Evolutionary conservation across 2,329 filamentous ascomycete species (phyloP), one percentile per base, ranked within the genome.

Genomic region (Colletotrichum sp.): DNA sequence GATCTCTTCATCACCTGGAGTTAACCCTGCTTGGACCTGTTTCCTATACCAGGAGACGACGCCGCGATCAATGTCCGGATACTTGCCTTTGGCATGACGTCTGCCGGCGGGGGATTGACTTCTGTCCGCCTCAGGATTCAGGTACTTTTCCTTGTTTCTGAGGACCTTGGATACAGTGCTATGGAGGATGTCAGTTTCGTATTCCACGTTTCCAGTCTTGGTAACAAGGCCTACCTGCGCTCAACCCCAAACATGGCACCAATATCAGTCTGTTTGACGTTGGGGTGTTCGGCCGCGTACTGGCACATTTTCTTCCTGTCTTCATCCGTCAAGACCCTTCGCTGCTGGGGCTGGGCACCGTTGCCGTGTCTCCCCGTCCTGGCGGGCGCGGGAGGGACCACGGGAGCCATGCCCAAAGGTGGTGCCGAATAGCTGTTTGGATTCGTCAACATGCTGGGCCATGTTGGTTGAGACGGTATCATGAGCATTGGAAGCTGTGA

Each of bases 81-180:
- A 94, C 84, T 96, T 97, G 69, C 95, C 93, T 86, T 98, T 98
- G 73, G 91, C 88, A 30, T 76, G 74, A 9, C 74, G 74, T 79
- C 94, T 93, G 84, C 97, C 98, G 79, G 94, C 91, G 8, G 95
- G 95, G 60, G 96, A 96, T 79, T 90, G 92, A 83, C 89, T 95
- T 79, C 93, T 94, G 84, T 95, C 96, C 81, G 95, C 95, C 15
- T 77, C 69, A 70, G 92, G 92, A 81, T 93, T 94, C 18, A 99
- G 90, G 85, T 98, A 99, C 84, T 98, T 97, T 78, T 99, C 97
- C 87, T 96, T 98, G 82, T 98, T 94, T 70, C 96, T 93, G 78
- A 99, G 86, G 71, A 99, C 97, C 84, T 99, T 99, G 71, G 97
- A 99, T n/a, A 99, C 97, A 65, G 97, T 99, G 87, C 97, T 99